A percentile compares a stretch with the other conserved stretches of the same genome.
These are phyloP conservation scores for Fusarium xylarioides DNA, from an alignment of 2,329 filamentous ascomycete genomes.

Conservation along the genomic window DNA sequence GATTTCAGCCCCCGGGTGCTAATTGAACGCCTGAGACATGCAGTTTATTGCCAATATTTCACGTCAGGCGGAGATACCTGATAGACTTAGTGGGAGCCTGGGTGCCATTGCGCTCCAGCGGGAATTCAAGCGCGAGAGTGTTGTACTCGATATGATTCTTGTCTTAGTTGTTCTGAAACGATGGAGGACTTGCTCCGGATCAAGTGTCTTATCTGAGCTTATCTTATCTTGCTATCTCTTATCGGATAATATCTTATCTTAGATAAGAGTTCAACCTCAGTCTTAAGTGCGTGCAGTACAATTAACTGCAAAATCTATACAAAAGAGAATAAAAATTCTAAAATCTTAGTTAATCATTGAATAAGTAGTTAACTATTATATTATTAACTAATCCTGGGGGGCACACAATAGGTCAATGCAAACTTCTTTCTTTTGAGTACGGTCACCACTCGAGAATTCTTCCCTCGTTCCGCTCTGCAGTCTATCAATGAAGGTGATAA, in stretches of 20 bases:
- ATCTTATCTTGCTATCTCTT: background rate
- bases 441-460: too few relatives aligned
- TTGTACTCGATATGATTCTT: background rate
- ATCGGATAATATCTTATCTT: background rate
- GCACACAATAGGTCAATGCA: background rate
- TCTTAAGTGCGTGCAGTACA: too few relatives aligned
- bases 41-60: background rate
- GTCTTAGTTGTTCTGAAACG: background rate
- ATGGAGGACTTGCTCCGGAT: background rate
- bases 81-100: background rate
- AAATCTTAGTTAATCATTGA: fast-evolving
- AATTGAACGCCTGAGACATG: background rate
- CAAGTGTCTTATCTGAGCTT: background rate
- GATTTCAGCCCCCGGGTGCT: too few relatives aligned
- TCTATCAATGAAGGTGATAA: too few relatives aligned
- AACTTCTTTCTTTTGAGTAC: too few relatives aligned
- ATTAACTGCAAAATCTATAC: background rate
- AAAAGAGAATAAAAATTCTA: background rate
- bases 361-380: fast-evolving
- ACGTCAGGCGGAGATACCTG: fast-evolving
- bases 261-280: background rate
- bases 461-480: too few relatives aligned
- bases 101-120: background rate
- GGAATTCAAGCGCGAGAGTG: background rate
- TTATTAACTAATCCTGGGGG: too few relatives aligned